phyloP scores from a whole-genome alignment of 768 basidiomycete species.

The Trametes cinnabarina region DNA sequence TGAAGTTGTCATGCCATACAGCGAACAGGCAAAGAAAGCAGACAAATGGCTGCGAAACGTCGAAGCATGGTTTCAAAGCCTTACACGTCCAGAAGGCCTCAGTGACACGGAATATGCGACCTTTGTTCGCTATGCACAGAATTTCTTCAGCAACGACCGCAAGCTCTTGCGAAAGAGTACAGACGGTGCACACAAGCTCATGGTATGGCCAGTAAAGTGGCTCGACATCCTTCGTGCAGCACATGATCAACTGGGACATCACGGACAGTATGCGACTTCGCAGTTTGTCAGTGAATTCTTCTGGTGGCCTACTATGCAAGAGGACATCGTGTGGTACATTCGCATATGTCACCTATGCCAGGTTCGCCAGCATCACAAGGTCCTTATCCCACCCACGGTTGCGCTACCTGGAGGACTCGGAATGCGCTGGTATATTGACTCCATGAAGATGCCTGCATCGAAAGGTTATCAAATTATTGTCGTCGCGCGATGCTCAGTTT shows the following conservation, averaged over 20 bases:
- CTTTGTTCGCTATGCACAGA: no score
- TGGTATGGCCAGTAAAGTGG: background rate
- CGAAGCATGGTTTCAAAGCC: no score
- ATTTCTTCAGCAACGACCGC: no score
- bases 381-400: conserved; percentile 24
- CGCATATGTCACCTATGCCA: conserved; percentile 41
- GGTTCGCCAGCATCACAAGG: conserved; percentile 16
- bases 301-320: conserved; percentile 28
- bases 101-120: no score
- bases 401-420: conserved; percentile 27
- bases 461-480: conserved; percentile 36
- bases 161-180: conserved; percentile 7
- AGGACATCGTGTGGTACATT: conserved; percentile 22
- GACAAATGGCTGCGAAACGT: no score
- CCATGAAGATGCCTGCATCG: conserved; percentile 39
- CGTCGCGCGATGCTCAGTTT: conserved; percentile 36
- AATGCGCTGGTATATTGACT: conserved; percentile 38
- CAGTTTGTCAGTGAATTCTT: conserved; percentile 13
- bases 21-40: no score
- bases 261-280: conserved; percentile 13
- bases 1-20: no score
- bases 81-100: no score
- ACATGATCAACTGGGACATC: conserved; percentile 24
- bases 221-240: background rate
- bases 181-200: conserved; percentile 14